Base-by-base conservation (phyloP, 768 basidiomycete species). In the Amanita fuliginea region DNA sequence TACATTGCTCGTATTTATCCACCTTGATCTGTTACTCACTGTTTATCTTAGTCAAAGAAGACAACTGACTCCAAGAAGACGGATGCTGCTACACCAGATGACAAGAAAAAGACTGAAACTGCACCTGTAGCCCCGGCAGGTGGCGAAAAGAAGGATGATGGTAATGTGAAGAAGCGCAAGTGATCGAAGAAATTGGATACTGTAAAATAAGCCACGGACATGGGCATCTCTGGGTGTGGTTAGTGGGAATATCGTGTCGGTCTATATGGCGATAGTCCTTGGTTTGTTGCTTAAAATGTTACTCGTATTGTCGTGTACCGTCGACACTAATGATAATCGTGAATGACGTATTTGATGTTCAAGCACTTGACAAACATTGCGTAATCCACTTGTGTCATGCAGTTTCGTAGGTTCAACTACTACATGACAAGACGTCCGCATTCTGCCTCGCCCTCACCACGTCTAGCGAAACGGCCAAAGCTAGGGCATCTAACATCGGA, bases 61-160 rank as follows among this genome's bases (percentile, higher is more conserved):
- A 22, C 36, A 24, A 13, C 35, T 11, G 34, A 47, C 35, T 59
- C 83, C 34, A 89, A 90, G 75, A 90, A 90, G 74, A 77, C 81
- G 34, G 86, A 86, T 54, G 74, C 77, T 0, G 66, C 76, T 18
- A 72, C 78, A 8, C 66, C 77, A 3, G 80, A 82, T 54, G 79
- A 79, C 68, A 78, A 83, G 74, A 72, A 73, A 62, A 78, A 81
- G 68, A 67, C 71, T 19, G 78, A 83, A 34, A 67, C 71, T 37
- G 74, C 79, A 3, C 81, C 86, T 48, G 80, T 83, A 53, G 81
- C 85, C 4, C 69, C 83, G 50, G 83, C 86, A 24, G 81, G 83
- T 56, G 83, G 75, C 33, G 78, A 80, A 54, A 83, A 87, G 75
- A 80, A 82, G 70, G 77, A 80, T 9, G 83, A 86, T 53, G 71